Base-by-base conservation (phyloP, 1,139 yeast species). In the Spencermartinsiella ligniputridi region DNA sequence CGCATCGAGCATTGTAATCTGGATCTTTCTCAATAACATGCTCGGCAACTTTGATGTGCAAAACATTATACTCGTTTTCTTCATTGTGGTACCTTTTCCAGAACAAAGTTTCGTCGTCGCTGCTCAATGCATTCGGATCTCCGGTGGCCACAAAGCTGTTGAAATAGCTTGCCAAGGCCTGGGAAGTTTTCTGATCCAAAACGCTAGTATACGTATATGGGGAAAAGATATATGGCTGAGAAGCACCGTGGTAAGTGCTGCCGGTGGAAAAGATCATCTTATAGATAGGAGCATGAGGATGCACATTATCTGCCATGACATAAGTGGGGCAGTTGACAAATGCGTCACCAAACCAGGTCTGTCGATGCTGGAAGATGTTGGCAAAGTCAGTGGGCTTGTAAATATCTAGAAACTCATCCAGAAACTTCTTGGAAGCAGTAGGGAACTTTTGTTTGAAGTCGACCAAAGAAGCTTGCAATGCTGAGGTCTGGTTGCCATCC, bases 341-440 rank as follows among this genome's bases (percentile, higher is more conserved):
- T n/a, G 36, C 19, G 27, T 46, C 50, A 3, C 50, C 50, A 27
- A 44, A 46, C 48, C 48, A 46, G 17, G 40, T 37, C 39, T 41
- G 38, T 6, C 50, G 42, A 13, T 44, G 50, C 15, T 42, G 40
- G 27, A 44, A 34, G 1, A 41, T 37, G 20, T 44, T 41, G 19
- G 47, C 41, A 32, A 37, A 46, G 4, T 44, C 22, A 9, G 2
- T 3, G 8, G 27, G 22, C 6, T 39, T 43, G 29, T 46, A 46
- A 24, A 17, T 18, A 20, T 34, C 29, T 17, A 37, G 40, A 36
- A 45, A 34, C 33, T 39, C 18, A 5, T 22, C 34, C 18, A 44
- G 13, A 16, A 33, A 19, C 19, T 39, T 30, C 6, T n/a, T 36
- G n/a, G 37, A 41, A 9, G 37, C 37, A 13, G 15, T 11, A 3